A percentile compares a stretch with the other conserved stretches of the same genome.
Evolutionary conservation across 2,329 filamentous ascomycete species (phyloP).

Genomic region (Fusarium sp.): DNA sequence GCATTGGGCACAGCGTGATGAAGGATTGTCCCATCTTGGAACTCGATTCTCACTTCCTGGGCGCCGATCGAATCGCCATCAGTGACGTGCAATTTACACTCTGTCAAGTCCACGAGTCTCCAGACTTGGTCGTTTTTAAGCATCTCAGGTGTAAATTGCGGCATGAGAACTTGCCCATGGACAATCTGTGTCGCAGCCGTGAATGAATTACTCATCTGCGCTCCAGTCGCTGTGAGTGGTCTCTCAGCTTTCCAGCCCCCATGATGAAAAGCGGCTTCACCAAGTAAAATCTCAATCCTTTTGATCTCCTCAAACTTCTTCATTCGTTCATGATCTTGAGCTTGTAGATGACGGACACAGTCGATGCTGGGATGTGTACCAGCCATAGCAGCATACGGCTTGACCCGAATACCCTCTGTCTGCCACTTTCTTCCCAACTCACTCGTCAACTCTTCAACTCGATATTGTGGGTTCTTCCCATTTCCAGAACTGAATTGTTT

Average conservation of each 20-base stretch:
- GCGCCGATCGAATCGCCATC: background rate
- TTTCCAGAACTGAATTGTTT: conserved; percentile 13
- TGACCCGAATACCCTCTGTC: background rate
- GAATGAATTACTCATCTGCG: conserved; percentile 15
- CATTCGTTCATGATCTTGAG: background rate
- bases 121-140: background rate
- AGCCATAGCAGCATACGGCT: conserved; percentile 8
- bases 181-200: conserved; percentile 4
- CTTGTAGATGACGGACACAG: conserved; percentile 1
- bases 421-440: background rate
- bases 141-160: background rate
- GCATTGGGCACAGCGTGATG: conserved; percentile 1
- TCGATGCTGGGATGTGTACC: conserved; percentile 13
- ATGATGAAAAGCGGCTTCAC: conserved; percentile 12
- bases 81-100: background rate
- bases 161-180: conserved; percentile 8
- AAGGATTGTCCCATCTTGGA: background rate
- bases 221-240: background rate
- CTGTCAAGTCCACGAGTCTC: background rate
- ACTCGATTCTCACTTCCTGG: background rate
- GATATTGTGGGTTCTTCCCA: background rate
- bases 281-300: background rate
- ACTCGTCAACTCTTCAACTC: background rate
- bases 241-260: background rate
- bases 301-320: background rate